Evolutionary conservation across 2,329 filamentous ascomycete species (phyloP).

Genomic region (Pseudogymnoascus sp.): DNA sequence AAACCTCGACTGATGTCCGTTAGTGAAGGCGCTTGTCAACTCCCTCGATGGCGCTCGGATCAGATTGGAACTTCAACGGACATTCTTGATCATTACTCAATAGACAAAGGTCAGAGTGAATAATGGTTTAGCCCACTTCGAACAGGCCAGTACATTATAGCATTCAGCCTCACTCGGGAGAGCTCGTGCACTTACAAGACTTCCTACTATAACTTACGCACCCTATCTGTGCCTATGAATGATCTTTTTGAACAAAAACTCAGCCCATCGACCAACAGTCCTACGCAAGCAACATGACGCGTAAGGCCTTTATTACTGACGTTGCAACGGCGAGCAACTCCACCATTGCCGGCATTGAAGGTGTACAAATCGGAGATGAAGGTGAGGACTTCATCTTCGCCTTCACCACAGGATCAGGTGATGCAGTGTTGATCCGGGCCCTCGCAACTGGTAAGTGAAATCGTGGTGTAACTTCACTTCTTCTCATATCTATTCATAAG

Average conservation of each 20-base stretch:
- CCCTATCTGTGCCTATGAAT: background rate
- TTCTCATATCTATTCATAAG: background rate
- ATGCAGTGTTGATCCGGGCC: constrained; percentile 21
- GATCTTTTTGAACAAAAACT: background rate
- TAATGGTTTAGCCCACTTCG: background rate
- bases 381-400: constrained; percentile 65
- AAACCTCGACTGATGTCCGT: background rate
- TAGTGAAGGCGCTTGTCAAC: background rate
- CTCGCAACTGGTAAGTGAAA: constrained; percentile 18
- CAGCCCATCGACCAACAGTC: background rate
- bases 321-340: constrained; percentile 31
- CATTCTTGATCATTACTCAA: background rate
- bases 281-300: constrained; percentile 45
- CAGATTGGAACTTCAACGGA: background rate
- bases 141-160: background rate
- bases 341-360: constrained; percentile 40
- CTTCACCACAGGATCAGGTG: constrained; percentile 32
- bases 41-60: background rate
- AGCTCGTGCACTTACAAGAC: background rate
- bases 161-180: background rate
- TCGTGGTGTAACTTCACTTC: constrained; percentile 14
- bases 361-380: constrained; percentile 54
- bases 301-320: constrained; percentile 57
- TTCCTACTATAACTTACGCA: background rate
- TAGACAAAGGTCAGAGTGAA: background rate